Conservation (phyloP, 352 stramenopile genomes). For the Thraustochytrium sp. region DNA sequence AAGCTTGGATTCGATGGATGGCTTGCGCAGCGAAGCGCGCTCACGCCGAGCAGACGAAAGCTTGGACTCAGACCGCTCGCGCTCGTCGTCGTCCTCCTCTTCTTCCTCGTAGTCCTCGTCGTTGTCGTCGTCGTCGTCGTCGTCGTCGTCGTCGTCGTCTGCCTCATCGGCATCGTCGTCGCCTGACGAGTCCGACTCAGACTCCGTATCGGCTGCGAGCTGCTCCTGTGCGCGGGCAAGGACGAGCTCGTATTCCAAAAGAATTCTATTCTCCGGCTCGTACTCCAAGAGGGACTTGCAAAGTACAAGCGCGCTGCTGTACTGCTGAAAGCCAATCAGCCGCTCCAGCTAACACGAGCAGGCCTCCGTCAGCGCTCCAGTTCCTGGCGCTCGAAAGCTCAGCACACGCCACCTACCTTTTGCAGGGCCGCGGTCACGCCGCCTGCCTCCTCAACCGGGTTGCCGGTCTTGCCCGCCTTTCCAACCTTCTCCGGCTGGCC, state of each 20-base stretch:
- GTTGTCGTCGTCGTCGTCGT: background rate
- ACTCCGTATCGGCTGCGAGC: background rate
- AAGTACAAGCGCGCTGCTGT: background rate
- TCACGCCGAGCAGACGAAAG: background rate
- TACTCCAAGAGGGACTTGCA: background rate
- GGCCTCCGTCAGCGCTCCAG: too few relatives aligned
- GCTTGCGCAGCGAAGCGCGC: too few relatives aligned
- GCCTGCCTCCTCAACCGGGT: background rate
- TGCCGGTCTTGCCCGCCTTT: too few relatives aligned
- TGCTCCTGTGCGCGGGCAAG: background rate
- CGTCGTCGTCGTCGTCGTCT: background rate
- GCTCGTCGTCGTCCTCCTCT: background rate
- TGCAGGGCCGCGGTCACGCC: background rate
- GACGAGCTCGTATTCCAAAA: background rate
- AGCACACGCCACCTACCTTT: background rate
- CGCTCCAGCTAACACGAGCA: background rate
- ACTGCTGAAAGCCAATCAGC: slow-evolving; percentile 8
- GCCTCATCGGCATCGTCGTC: background rate
- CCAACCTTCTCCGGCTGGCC: too few relatives aligned
- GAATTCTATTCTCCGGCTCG: background rate
- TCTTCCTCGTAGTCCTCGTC: background rate
- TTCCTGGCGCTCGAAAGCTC: too few relatives aligned
- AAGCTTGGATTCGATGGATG: too few relatives aligned
- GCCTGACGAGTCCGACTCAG: background rate
- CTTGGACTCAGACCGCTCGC: background rate